Base-by-base conservation (phyloP, 179 eudicot genomes). In the Silene vulgaris region DNA sequence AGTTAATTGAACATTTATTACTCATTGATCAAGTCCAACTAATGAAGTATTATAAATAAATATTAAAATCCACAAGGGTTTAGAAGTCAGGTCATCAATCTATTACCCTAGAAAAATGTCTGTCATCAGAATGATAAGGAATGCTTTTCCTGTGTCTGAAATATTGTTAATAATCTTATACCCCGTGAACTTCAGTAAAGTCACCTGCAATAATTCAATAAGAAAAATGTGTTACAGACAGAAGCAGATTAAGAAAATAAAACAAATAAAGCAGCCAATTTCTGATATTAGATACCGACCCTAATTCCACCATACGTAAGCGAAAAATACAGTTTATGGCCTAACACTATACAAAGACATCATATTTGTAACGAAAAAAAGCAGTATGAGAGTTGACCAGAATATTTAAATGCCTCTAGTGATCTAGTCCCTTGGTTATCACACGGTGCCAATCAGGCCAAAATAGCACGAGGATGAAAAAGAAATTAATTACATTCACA, bases 131-230 rank as follows among this genome's bases (percentile, higher is more conserved):
- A 96, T 93, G 68, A 96, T 91, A 50, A 90, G 85, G 81, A 93
- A 90, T 69, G 99, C 99, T 85, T 96, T 96, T 82, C 99, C 99
- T 8, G 96, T 85, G 85, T 96, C 97, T 75, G 99, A 80, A 74
- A 89, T 84, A 78, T 96, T 96, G 87, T 91, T 93, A 68, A 96
- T 17, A 66, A 96, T 84, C 78, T 96, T 96, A 76, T 93, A 93
- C 43, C 99, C 99, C 37, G 97, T 90, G 87, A 93, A 96, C 87
- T 93, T 96, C 86, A 96, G 86, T 84, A 96, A 87, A 71, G 97
- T 90, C 70, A 96, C 97, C 99, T 96, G 89, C 90, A 84, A 79
- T 56, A 19, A 57, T 56, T 35, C 9, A 61, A 63, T 26, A 64
- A 64, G 19, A 64, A 64, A 17, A 64, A 8, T 13, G 16, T 62